These are phyloP conservation scores for Candida manassasensis DNA, from an alignment of 805 yeast genomes.

Conservation along the genomic window DNA sequence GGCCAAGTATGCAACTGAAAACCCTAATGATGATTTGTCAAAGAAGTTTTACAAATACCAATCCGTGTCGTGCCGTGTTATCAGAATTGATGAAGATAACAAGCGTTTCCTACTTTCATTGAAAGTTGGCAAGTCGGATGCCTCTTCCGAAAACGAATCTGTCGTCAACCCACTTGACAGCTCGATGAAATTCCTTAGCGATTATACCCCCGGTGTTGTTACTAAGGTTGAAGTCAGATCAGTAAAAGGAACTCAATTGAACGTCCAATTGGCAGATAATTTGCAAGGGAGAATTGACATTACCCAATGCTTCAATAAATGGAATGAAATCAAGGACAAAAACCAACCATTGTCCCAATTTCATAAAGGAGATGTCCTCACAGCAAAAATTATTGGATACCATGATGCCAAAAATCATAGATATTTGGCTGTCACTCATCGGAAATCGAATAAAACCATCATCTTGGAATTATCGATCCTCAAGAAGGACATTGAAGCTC, in stretches of 20 bases:
- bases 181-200: slow-evolving; percentile 43
- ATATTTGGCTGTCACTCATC: slow-evolving; percentile 60
- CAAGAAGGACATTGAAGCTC: slow-evolving; percentile 32
- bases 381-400: slow-evolving; percentile 69
- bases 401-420: slow-evolving; percentile 67
- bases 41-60: slow-evolving; percentile 59
- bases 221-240: slow-evolving; percentile 59
- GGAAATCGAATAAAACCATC: slow-evolving; percentile 46
- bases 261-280: slow-evolving; percentile 71
- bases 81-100: slow-evolving; percentile 63
- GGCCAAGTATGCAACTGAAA: slow-evolving; percentile 62
- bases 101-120: slow-evolving; percentile 68
- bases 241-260: slow-evolving; percentile 68
- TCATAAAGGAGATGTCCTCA: slow-evolving; percentile 51
- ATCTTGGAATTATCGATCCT: slow-evolving; percentile 63
- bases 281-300: slow-evolving; percentile 76
- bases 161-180: slow-evolving; percentile 60
- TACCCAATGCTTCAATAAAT: slow-evolving; percentile 57
- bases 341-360: slow-evolving; percentile 56
- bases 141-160: slow-evolving; percentile 20
- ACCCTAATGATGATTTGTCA: slow-evolving; percentile 46
- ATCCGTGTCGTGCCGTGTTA: slow-evolving; percentile 64
- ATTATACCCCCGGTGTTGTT: slow-evolving; percentile 54
- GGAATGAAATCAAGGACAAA: slow-evolving; percentile 51
- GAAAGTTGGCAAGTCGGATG: slow-evolving; percentile 26